phyloP scores from a whole-genome alignment of 176 grass and related monocot genomes.

The Carex myosuroides region DNA sequence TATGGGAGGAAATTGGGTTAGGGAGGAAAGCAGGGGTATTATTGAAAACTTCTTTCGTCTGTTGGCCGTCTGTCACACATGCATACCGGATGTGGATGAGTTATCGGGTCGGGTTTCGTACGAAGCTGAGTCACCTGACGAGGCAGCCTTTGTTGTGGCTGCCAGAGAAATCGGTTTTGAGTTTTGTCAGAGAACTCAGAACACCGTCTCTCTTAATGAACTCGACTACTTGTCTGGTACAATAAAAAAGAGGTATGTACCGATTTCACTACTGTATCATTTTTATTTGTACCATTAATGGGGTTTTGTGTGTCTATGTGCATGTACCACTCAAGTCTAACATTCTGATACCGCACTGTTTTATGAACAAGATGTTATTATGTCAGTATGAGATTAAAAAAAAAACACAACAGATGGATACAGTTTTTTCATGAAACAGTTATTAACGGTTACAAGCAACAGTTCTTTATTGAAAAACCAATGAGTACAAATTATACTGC shows the following conservation, averaged over 20 bases:
- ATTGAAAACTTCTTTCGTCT: conserved; percentile 66
- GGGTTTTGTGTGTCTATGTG: not conserved
- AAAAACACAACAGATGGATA: not conserved
- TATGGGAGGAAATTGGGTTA: conserved; percentile 68
- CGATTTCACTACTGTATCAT: not conserved
- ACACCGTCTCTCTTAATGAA: conserved; percentile 50
- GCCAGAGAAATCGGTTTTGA: conserved; percentile 72
- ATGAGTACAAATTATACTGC: not conserved
- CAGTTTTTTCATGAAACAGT: not conserved
- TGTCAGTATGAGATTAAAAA: not conserved
- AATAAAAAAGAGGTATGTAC: conserved; percentile 59
- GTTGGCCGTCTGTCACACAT: conserved; percentile 78
- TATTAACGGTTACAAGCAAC: not conserved
- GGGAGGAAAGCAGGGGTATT: conserved; percentile 23
- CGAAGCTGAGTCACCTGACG: conserved; percentile 93
- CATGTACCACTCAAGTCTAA: not conserved
- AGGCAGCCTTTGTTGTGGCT: conserved; percentile 80
- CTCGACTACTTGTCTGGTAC: conserved; percentile 45
- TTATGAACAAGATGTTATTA: not conserved
- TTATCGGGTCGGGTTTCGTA: conserved; percentile 56
- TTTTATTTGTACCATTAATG: not conserved
- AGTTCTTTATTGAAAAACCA: not conserved
- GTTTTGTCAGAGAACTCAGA: conserved; percentile 72
- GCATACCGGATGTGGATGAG: conserved; percentile 73
- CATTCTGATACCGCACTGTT: not conserved